Evolutionary conservation across 2,329 filamentous ascomycete species (phyloP), one percentile per base, ranked within the genome.

Genomic region (Magnaporthiopsis rhizophila): DNA sequence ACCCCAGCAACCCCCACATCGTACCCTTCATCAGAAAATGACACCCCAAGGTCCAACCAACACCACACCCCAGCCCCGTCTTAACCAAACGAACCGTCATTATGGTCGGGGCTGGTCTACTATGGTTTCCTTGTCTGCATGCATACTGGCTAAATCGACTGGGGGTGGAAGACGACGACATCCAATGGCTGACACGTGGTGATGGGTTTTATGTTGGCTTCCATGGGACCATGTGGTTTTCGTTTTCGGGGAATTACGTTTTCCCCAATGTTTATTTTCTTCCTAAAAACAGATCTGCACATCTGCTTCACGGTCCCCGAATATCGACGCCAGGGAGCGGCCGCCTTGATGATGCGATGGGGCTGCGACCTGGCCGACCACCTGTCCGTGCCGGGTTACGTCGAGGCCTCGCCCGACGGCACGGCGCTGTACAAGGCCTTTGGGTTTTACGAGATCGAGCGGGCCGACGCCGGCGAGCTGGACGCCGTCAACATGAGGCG

Each of bases 301-400:
- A 69, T 76, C 1, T 69, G 79, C 45, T 74, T 77, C 58, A 78
- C 76, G 2, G 71, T 76, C 59, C 72, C 76, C 1, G 71, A 72
- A 18, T 74, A 77, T 64, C 75, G 77, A 60, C 70, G 71, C 59
- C 73, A 73, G 8, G 77, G 77, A 6, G 73, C 73, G 15, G 76
- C 69, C 2, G 68, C 69, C 26, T 66, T 76, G 68, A 67, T 78
- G 65, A 64, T 79, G 59, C 65, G 71, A 36, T 75, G 72, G 71
- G 73, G 73, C 3, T 69, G 72, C n/a, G 70, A 71, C 11, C 72
- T 78, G 66, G 75, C 77, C 21, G 75, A 77, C 61, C 65, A 71
- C 12, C 71, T 76, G 2, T 72, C 73, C 6, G 64, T 79, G n/a
- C 71, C 74, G 3, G 69, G 69, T 0, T 78, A 74, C 61, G 70